Evolutionary conservation across 306 rosid species (phyloP).

Genomic region (Delonix regia): DNA sequence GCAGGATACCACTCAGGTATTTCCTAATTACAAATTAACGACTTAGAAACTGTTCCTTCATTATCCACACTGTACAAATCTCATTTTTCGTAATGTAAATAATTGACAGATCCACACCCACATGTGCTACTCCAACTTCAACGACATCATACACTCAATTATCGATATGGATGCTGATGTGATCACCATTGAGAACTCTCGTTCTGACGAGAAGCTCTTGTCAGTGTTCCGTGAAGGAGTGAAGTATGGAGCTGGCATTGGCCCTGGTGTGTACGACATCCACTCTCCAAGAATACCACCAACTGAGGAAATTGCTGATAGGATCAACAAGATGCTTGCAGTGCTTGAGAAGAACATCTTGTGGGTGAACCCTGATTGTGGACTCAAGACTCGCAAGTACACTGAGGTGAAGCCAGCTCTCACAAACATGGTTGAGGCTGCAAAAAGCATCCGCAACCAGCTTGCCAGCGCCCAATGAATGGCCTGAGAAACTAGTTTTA

Average conservation of each 20-base stretch:
- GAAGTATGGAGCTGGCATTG: constrained; percentile 93
- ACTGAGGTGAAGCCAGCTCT: constrained; percentile 87
- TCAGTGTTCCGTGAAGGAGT: constrained; percentile 99
- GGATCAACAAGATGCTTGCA: constrained; percentile 95
- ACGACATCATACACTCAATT: constrained; percentile 92
- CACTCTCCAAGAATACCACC: constrained; percentile 96
- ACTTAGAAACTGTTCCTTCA: not conserved
- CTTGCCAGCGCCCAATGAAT: constrained; percentile 72
- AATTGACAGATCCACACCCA: constrained; percentile 86
- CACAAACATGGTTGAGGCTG: constrained; percentile 77
- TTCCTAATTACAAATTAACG: not conserved
- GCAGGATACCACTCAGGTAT: constrained; percentile 82
- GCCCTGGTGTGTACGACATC: constrained; percentile 94
- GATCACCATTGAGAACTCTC: constrained; percentile 93
- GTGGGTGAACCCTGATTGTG: constrained; percentile 98
- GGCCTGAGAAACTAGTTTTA: constrained; percentile 12
- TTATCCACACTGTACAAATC: not conserved
- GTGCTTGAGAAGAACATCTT: constrained; percentile 91
- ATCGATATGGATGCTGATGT: constrained; percentile 94
- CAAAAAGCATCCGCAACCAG: constrained; percentile 78
- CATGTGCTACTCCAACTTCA: constrained; percentile 97
- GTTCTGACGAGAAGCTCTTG: constrained; percentile 89
- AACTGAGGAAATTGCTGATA: constrained; percentile 85
- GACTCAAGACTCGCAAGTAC: constrained; percentile 93
- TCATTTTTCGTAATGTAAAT: not conserved